These are phyloP conservation scores for Ascobolus immersus DNA, from an alignment of 495 filamentous ascomycete species.

Conservation along the genomic window DNA sequence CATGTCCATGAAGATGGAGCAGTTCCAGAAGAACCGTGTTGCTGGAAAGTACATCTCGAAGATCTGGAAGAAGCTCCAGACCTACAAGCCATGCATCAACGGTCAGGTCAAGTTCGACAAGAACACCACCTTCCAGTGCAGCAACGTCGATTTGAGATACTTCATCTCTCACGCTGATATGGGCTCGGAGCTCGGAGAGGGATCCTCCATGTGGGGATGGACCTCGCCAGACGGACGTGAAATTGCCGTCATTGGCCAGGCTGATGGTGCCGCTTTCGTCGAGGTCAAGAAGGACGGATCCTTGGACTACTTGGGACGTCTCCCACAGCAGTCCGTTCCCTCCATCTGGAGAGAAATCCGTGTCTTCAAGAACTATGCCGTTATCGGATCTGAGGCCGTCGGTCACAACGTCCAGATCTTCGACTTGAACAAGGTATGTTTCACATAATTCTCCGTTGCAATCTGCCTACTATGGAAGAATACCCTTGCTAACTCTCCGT, in stretches of 20 bases:
- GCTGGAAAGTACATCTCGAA: constrained; percentile 7
- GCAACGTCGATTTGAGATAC: constrained; percentile 29
- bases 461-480: too few relatives aligned
- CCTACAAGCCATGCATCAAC: constrained; percentile 19
- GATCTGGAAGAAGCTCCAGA: constrained; percentile 15
- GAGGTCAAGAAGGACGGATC: constrained; percentile 27
- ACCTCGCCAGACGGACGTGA: constrained; percentile 31
- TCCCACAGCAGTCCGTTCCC: constrained; percentile 22
- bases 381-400: constrained; percentile 26
- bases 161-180: constrained; percentile 27
- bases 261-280: constrained; percentile 31
- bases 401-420: constrained; percentile 29
- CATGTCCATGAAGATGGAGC: constrained; percentile 22
- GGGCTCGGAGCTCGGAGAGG: constrained; percentile 20
- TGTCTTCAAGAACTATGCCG: constrained; percentile 22
- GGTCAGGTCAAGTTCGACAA: constrained; percentile 21
- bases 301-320: constrained; percentile 28
- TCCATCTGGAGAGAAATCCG: constrained; percentile 27
- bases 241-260: constrained; percentile 30
- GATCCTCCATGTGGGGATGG: constrained; percentile 25
- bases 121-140: constrained; percentile 28
- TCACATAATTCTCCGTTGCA: not conserved
- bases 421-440: constrained; percentile 19
- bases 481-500: too few relatives aligned
- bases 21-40: constrained; percentile 3